phyloP scores from a whole-genome alignment of 805 yeast species.

The Saturnispora bothae region DNA sequence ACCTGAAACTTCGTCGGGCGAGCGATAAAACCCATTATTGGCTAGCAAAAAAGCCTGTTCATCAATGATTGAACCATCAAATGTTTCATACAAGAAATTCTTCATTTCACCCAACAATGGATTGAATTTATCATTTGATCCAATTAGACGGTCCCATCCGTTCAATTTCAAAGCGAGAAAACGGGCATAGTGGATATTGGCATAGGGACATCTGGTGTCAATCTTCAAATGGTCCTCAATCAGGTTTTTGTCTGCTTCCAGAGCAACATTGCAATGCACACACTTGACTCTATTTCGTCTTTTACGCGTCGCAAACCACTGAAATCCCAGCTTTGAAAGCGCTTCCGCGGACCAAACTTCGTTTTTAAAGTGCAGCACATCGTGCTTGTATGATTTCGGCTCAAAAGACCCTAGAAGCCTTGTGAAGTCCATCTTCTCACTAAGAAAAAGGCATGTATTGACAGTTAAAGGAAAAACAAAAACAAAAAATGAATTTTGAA shows the following conservation, averaged over 20 bases:
- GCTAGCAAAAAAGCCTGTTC: too few species aligned
- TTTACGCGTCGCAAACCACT: constrained; percentile 9
- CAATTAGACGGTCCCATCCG: too few species aligned
- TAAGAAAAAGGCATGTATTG: neutral
- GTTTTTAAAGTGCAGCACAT: neutral
- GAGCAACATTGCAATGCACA: constrained; percentile 6
- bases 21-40: constrained; percentile 53
- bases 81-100: too few species aligned
- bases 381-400: neutral
- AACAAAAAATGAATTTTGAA: too few species aligned
- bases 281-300: constrained; percentile 9
- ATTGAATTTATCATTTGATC: too few species aligned
- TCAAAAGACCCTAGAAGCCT: neutral
- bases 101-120: too few species aligned
- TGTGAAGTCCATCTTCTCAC: neutral
- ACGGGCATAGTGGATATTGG: too few species aligned
- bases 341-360: constrained; percentile 5
- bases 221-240: constrained; percentile 4
- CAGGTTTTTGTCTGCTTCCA: constrained; percentile 6
- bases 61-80: too few species aligned
- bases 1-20: constrained; percentile 24
- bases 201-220: constrained; percentile 7
- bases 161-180: too few species aligned
- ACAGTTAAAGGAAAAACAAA: neutral
- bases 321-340: constrained; percentile 10